These are phyloP conservation scores for Kluyveromyces nonfermentans DNA, from an alignment of 805 yeast species.

Conservation along the genomic window DNA sequence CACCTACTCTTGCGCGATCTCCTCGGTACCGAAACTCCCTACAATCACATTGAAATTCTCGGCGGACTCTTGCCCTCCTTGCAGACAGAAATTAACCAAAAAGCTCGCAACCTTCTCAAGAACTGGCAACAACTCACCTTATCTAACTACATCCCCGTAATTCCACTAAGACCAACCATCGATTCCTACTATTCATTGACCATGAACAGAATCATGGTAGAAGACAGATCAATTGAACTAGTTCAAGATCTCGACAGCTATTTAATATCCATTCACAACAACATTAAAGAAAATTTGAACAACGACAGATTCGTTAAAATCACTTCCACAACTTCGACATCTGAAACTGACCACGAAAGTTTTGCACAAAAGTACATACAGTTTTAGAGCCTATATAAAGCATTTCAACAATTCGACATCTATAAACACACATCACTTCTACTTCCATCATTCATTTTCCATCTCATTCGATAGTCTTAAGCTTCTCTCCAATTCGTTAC, in stretches of 20 bases:
- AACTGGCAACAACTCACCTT: conserved; percentile 31
- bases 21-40: conserved; percentile 47
- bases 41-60: conserved; percentile 17
- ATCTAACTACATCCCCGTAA: conserved; percentile 18
- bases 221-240: conserved; percentile 54
- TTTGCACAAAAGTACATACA: conserved; percentile 28
- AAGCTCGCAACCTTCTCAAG: conserved; percentile 54
- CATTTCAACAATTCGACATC: no score
- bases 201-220: conserved; percentile 54
- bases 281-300: conserved; percentile 44
- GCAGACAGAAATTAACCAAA: conserved; percentile 58
- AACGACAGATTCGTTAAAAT: conserved; percentile 32
- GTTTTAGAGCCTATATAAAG: no score
- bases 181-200: conserved; percentile 23
- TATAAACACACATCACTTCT: no score
- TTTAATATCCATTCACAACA: conserved; percentile 57
- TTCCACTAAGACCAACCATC: conserved; percentile 25
- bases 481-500: background rate
- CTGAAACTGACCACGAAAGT: conserved; percentile 18
- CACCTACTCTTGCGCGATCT: conserved; percentile 62
- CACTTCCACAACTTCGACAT: conserved; percentile 7
- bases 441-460: background rate
- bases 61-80: conserved; percentile 55
- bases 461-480: background rate
- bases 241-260: conserved; percentile 56